Evolutionary conservation across 441 rosid species (phyloP).

Genomic region (Euphorbia schlechtendalii): DNA sequence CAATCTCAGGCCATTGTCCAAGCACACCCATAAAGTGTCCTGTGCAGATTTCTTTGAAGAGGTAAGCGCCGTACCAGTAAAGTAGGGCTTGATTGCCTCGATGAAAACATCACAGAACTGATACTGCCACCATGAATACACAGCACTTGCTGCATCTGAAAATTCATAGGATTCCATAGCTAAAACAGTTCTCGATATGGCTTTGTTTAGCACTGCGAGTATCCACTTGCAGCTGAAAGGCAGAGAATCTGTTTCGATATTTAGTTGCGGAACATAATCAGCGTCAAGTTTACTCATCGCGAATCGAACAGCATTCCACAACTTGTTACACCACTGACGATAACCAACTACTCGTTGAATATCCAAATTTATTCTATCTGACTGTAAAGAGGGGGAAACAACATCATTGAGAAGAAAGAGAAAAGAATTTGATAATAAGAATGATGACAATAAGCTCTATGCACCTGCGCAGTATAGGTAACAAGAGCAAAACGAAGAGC

Average conservation of each 20-base stretch:
- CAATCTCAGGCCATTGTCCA: conserved; percentile 81
- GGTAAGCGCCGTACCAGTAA: conserved; percentile 49
- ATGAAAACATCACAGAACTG: conserved; percentile 89
- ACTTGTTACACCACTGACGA: conserved; percentile 98
- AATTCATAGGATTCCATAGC: conserved; percentile 64
- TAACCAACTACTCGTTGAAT: conserved; percentile 93
- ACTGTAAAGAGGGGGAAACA: conserved; percentile 34
- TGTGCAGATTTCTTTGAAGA: conserved; percentile 59
- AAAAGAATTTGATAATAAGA: background rate
- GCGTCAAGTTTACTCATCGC: conserved; percentile 89
- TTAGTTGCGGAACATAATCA: conserved; percentile 48
- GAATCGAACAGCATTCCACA: conserved; percentile 96
- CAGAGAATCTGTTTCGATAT: conserved; percentile 36
- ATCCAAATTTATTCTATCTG: conserved; percentile 91
- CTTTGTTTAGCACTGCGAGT: conserved; percentile 69
- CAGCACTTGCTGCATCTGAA: conserved; percentile 70
- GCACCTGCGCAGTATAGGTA: conserved; percentile 93
- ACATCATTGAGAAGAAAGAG: conserved; percentile 1
- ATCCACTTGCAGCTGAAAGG: conserved; percentile 94
- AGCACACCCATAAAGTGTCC: conserved; percentile 71
- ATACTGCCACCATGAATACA: conserved; percentile 99
- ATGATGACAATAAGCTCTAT: conserved; percentile 12
- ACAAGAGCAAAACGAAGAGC: conserved; percentile 99
- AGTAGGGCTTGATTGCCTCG: conserved; percentile 86
- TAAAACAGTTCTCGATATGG: conserved; percentile 49